phyloP scores from a whole-genome alignment of 139 green algal species.

The Chlamydomonas schloesseri region DNA sequence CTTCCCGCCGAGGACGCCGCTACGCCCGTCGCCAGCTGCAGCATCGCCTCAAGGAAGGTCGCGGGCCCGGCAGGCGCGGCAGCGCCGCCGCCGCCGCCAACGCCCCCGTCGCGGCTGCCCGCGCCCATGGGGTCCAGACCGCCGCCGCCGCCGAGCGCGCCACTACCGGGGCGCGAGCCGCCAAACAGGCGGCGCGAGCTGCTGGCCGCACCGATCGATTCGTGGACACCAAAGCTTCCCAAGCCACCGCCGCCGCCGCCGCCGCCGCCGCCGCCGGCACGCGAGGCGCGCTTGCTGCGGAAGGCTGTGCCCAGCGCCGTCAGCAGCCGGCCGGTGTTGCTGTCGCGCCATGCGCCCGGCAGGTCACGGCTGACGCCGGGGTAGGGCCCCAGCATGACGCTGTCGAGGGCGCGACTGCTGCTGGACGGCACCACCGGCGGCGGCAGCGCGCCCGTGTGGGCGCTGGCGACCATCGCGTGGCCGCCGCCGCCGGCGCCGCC shows the following conservation, averaged over 20 bases:
- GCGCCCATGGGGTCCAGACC: background rate
- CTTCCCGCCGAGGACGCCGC: too few species aligned
- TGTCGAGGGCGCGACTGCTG: too few species aligned
- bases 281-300: slow-evolving; percentile 2
- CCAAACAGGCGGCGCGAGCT: background rate
- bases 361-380: background rate
- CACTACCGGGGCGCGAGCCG: too few species aligned
- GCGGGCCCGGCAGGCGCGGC: background rate
- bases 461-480: too few species aligned
- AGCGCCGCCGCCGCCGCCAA: background rate
- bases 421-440: too few species aligned
- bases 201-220: background rate
- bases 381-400: background rate
- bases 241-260: too few species aligned
- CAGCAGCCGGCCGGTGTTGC: slow-evolving; percentile 31
- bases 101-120: too few species aligned
- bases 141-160: too few species aligned
- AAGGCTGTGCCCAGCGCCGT: background rate
- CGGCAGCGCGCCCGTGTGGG: too few species aligned
- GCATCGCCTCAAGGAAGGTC: slow-evolving; percentile 30
- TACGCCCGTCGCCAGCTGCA: slow-evolving; percentile 3
- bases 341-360: background rate
- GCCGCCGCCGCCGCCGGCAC: slow-evolving; percentile 1
- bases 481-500: too few species aligned
- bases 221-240: too few species aligned